A percentile compares a stretch with the other conserved stretches of the same genome.
Conservation (phyloP, 148 eudicot genomes). For the Nepenthes gracilis region DNA sequence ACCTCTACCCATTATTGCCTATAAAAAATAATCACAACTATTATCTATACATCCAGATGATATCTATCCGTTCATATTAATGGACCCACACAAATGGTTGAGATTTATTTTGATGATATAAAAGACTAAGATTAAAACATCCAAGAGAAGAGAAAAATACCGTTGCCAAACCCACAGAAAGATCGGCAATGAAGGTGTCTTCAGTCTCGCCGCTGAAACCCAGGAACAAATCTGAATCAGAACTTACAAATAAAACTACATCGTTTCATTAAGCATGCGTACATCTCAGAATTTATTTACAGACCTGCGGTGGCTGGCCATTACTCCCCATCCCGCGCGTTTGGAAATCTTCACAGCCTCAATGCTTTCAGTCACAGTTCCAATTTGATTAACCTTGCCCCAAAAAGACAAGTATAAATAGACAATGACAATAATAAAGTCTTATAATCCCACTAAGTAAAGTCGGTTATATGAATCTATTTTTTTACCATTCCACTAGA, state of each 20-base stretch:
- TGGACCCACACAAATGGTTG: neutral
- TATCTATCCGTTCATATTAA: too few species aligned
- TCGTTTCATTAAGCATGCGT: neutral
- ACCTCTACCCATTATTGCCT: too few species aligned
- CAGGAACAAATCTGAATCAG: neutral
- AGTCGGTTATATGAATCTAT: too few species aligned
- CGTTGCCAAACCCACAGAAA: slow-evolving; percentile 94
- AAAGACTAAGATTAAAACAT: neutral
- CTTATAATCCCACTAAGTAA: too few species aligned
- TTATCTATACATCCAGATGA: too few species aligned
- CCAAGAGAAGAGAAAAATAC: slow-evolving; percentile 21
- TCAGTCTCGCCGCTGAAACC: slow-evolving; percentile 88
- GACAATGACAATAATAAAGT: too few species aligned
- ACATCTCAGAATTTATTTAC: neutral
- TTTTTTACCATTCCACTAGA: too few species aligned
- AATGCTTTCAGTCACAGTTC: slow-evolving; percentile 93
- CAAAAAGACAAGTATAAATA: neutral
- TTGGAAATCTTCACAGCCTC: slow-evolving; percentile 98
- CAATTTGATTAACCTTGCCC: slow-evolving; percentile 88
- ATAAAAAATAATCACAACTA: too few species aligned
- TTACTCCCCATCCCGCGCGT: slow-evolving; percentile 93
- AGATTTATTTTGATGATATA: neutral
- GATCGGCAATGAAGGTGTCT: slow-evolving; percentile 98
- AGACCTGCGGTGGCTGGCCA: slow-evolving; percentile 96
- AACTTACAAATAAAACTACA: neutral